A percentile compares a stretch with the other conserved stretches of the same genome.
phyloP scores from a whole-genome alignment of 805 yeast species.

The Yamadazyma tumulicola region DNA sequence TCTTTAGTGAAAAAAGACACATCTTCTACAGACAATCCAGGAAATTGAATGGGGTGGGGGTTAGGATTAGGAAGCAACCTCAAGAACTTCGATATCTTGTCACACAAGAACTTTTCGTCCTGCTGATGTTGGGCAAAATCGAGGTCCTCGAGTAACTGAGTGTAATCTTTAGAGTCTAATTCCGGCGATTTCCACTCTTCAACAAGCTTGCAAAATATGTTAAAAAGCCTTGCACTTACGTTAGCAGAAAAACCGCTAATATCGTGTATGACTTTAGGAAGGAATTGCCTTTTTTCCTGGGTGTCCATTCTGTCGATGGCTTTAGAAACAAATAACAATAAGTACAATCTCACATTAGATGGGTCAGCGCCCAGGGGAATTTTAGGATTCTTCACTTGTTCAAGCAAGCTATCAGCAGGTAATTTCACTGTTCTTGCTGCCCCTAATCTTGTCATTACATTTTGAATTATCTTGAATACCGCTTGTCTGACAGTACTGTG shows the following conservation, averaged over 20 bases:
- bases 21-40: constrained; percentile 61
- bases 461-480: constrained; percentile 63
- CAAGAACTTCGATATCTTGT: constrained; percentile 53
- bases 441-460: constrained; percentile 63
- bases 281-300: constrained; percentile 34
- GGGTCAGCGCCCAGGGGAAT: constrained; percentile 41
- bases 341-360: constrained; percentile 54
- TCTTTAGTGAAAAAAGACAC: constrained; percentile 60
- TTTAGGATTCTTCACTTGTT: constrained; percentile 61
- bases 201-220: constrained; percentile 55
- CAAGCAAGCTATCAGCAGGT: constrained; percentile 60
- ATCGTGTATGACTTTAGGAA: constrained; percentile 47
- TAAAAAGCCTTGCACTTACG: constrained; percentile 57
- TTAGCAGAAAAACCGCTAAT: constrained; percentile 36
- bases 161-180: constrained; percentile 43
- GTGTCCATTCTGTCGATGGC: constrained; percentile 55
- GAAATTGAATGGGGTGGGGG: constrained; percentile 37
- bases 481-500: constrained; percentile 63
- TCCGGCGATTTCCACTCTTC: constrained; percentile 46
- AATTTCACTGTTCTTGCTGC: constrained; percentile 52
- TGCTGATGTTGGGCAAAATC: constrained; percentile 28
- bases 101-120: constrained; percentile 46
- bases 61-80: constrained; percentile 44
- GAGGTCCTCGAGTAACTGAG: constrained; percentile 28
- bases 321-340: constrained; percentile 62